Base-by-base conservation (phyloP, 2,329 filamentous ascomycete species). In the Pseudocercospora musae region DNA sequence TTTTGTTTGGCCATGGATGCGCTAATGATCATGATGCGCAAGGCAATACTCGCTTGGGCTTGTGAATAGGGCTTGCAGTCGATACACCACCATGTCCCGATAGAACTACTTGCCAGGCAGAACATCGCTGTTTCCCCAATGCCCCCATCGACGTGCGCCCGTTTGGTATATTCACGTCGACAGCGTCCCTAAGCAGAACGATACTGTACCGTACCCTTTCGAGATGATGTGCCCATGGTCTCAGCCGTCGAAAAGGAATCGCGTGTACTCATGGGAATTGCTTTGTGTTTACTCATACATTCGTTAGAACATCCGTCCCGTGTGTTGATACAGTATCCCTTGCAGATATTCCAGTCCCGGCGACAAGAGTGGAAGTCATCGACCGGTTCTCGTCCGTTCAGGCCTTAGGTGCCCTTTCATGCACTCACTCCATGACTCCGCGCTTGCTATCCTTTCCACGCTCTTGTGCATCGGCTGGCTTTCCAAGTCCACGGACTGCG, bases 351-450 rank as follows among this genome's bases (percentile, higher is more conserved):
- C 25, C 23, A 10, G 25, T 15, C 15, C 10, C 1, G 13, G 29
- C 20, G 11, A 13, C 1, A 10, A 52, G 25, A 23, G 21, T 10
- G 48, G 15, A 7, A 18, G 15, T 40, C 2, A 8, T 18, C 15
- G 37, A n/a, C 13, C 37, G n/a, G 3, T 40, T 40, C 37, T 40
- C 37, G 13, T 40, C n/a, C 15, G 37, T 15, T 44, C 37, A 44
- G 5, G 59, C 53, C 53, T 61, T 53, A 23, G 53, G 52, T 42
- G 40, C 53, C 33, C 59, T 53, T 40, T 57, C 42, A 23, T 61
- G 40, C 27, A 50, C 42, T 68, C 63, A 71, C 57, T 71, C 69
- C 69, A 69, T 70, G 11, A 71, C 68, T 7, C 69, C 37, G n/a
- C 37, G 37, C 37, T 40, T 40, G 15, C 15, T 40, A 4, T 40